Evolutionary conservation across 2,329 filamentous ascomycete genomes (phyloP), one percentile per base, ranked within the genome.

Genomic region (Botryotinia narcissicola): DNA sequence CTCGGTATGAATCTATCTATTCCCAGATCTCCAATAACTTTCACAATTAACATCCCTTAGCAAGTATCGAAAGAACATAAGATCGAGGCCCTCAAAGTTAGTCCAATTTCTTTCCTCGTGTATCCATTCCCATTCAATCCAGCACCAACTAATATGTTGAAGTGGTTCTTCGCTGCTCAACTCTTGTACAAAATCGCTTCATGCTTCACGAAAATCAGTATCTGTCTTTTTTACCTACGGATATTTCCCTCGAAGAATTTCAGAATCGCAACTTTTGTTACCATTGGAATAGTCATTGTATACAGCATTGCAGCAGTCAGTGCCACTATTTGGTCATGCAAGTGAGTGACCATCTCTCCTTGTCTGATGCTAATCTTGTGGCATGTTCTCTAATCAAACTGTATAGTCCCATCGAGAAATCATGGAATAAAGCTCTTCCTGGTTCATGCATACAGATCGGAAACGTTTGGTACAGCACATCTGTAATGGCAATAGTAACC

Each of bases 401-500:
- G 22, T 44, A 18, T 6, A 60, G 54, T 46, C 54, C 40, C 32
- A 60, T 60, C 35, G 68, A 59, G 16, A 70, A 46, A 44, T 70
- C 51, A 25, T 51, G 48, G 68, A 59, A 70, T 75, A 57, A 74
- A 74, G 32, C 76, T 67, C 57, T 63, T 66, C 16, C 74, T 71
- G 51, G 57, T 73, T n/a, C 48, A 57, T 69, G 54, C 35, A 60
- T 63, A 51, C 42, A 35, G 10, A 71, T 71, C 25, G 59, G 59
- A 29, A 10, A 48, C 1, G 63, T 75, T 48, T 76, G 74, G 77
- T 87, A 91, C 20, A 89, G 89, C 12, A 91, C 89, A 2, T 88
- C 90, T 2, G 89, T 89, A 0, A 85, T 91, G 72, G 92, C 92
- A 81, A 90, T 92, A 76, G 87, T 90, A 14, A n/a, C 48, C 70